phyloP scores from a whole-genome alignment of 257 asterid species.

The Salvia hispanica region DNA sequence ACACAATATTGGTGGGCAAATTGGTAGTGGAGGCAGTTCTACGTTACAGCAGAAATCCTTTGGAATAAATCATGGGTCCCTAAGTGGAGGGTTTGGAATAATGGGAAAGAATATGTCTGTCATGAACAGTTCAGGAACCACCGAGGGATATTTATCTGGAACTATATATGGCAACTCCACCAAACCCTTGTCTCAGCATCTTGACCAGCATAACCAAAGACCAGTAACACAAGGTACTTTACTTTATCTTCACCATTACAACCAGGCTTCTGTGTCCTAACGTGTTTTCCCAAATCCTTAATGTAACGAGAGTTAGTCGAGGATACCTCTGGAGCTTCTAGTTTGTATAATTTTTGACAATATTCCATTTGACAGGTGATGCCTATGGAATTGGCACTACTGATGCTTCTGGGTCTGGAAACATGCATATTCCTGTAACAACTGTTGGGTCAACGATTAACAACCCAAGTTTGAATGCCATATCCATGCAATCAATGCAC shows the following conservation, averaged over 20 bases:
- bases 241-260: conserved; percentile 18
- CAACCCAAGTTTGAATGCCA: conserved; percentile 53
- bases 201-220: conserved; percentile 70
- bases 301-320: conserved; percentile 1
- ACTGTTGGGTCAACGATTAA: conserved; percentile 54
- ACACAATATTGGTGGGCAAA: conserved; percentile 80
- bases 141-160: conserved; percentile 61
- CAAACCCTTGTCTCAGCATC: conserved; percentile 53
- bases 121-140: conserved; percentile 56
- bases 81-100: conserved; percentile 72
- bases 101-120: conserved; percentile 52
- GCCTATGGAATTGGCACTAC: conserved; percentile 52
- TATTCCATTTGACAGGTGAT: conserved; percentile 62
- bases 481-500: conserved; percentile 59
- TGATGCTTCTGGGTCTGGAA: conserved; percentile 59
- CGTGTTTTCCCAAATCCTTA: not conserved
- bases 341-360: conserved; percentile 29
- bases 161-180: conserved; percentile 58
- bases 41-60: conserved; percentile 73
- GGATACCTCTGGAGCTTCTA: conserved; percentile 16
- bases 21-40: conserved; percentile 81
- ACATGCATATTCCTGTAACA: conserved; percentile 55
- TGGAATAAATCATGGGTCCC: conserved; percentile 62
- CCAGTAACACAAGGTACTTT: conserved; percentile 62
- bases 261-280: not conserved